Percentiles rank a stretch among this genome's conserved stretches.
These are phyloP conservation scores for Fusarium albosuccineum DNA, from an alignment of 2,329 filamentous ascomycete species.

Conservation along the genomic window DNA sequence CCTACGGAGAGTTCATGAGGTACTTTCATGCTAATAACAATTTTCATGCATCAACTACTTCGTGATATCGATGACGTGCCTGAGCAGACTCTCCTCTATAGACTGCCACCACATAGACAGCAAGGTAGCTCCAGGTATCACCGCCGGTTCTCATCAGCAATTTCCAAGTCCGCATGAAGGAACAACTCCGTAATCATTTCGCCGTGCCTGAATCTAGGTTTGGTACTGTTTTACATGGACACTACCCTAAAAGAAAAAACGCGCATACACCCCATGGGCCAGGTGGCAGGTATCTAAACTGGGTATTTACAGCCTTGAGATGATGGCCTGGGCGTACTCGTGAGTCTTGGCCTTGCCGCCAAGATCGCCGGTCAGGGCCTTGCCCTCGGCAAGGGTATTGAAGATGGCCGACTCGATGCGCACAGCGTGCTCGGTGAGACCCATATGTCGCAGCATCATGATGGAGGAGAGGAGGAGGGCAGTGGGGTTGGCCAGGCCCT, in stretches of 20 bases:
- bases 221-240: constrained; percentile 49
- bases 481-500: constrained; percentile 96
- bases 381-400: constrained; percentile 94
- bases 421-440: constrained; percentile 83
- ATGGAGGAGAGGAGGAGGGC: constrained; percentile 94
- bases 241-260: constrained; percentile 45
- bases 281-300: constrained; percentile 46
- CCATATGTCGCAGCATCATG: constrained; percentile 99
- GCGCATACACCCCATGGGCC: constrained; percentile 32
- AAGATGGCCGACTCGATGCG: constrained; percentile 97
- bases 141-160: constrained; percentile 26
- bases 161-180: constrained; percentile 24
- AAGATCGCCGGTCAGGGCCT: constrained; percentile 94
- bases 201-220: constrained; percentile 48
- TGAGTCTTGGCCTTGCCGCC: constrained; percentile 96
- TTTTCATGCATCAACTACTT: neutral
- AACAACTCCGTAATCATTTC: constrained; percentile 47
- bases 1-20: too few relatives aligned
- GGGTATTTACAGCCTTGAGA: constrained; percentile 70
- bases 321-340: constrained; percentile 95
- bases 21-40: neutral
- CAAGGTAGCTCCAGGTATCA: constrained; percentile 2
- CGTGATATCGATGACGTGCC: constrained; percentile 2
- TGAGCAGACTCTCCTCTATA: constrained; percentile 6
- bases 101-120: constrained; percentile 18